Conservation (phyloP, 306 rosid genomes). For the Cicer yamashitae region DNA sequence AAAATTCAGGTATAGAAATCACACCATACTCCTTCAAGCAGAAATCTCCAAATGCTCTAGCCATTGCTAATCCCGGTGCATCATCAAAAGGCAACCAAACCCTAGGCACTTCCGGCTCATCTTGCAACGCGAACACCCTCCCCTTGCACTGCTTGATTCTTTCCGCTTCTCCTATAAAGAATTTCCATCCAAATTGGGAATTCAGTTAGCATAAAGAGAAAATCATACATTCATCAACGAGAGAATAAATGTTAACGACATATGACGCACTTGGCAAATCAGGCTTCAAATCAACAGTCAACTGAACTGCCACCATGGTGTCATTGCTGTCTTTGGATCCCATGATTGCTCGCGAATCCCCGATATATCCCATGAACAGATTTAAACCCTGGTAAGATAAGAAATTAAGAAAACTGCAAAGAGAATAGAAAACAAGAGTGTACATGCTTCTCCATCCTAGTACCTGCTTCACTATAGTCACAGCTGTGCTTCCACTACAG, state of each 20-base stretch:
- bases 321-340: slow-evolving; percentile 84
- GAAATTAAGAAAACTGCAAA: slow-evolving; percentile 43
- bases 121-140: slow-evolving; percentile 95
- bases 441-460: slow-evolving; percentile 10
- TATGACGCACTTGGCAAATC: slow-evolving; percentile 86
- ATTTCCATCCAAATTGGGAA: slow-evolving; percentile 29
- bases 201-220: slow-evolving; percentile 29
- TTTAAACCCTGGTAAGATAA: slow-evolving; percentile 71
- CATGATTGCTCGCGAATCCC: slow-evolving; percentile 96
- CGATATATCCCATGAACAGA: slow-evolving; percentile 90
- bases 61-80: slow-evolving; percentile 99
- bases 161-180: slow-evolving; percentile 88
- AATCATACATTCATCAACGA: slow-evolving; percentile 23
- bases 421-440: slow-evolving; percentile 29
- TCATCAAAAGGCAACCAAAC: slow-evolving; percentile 99
- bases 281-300: slow-evolving; percentile 96
- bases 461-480: slow-evolving; percentile 94
- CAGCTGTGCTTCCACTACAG: slow-evolving; percentile 98
- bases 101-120: slow-evolving; percentile 95
- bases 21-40: slow-evolving; percentile 99
- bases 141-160: slow-evolving; percentile 96
- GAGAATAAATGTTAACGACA: slow-evolving; percentile 27
- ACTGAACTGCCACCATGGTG: slow-evolving; percentile 80
- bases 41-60: slow-evolving; percentile 97
- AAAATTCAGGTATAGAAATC: slow-evolving; percentile 95